Evolutionary conservation across 768 basidiomycete species (phyloP).

Genomic region (Candolleomyces eurysporus): DNA sequence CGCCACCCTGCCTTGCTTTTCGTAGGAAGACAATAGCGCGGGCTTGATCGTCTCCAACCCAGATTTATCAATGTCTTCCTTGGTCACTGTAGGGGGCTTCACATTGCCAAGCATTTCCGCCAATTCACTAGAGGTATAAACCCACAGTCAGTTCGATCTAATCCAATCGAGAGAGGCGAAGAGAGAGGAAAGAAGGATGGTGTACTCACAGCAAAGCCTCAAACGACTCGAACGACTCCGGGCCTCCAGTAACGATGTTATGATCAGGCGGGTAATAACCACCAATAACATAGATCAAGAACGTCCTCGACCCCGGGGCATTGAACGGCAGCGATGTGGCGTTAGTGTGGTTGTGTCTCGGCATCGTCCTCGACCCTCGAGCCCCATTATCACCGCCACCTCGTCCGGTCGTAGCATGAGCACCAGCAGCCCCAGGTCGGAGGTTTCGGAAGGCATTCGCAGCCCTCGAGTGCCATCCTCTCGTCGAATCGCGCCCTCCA

Average conservation of each 20-base stretch:
- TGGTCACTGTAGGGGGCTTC: conserved; percentile 79
- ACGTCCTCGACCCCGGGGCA: conserved; percentile 58
- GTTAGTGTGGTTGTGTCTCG: no score
- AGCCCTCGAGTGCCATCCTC: neutral
- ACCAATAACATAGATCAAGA: conserved; percentile 89
- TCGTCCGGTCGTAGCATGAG: conserved; percentile 10
- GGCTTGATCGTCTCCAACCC: conserved; percentile 76
- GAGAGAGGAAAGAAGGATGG: conserved; percentile 3
- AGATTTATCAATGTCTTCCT: conserved; percentile 82
- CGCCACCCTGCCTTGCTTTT: conserved; percentile 60
- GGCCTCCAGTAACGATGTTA: conserved; percentile 77
- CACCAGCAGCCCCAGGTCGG: conserved; percentile 20
- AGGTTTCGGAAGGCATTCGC: conserved; percentile 52
- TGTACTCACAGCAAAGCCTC: conserved; percentile 68
- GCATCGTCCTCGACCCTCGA: neutral
- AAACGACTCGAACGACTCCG: conserved; percentile 71
- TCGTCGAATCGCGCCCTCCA: conserved; percentile 4
- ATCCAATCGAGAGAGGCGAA: conserved; percentile 2
- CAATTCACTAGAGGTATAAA: conserved; percentile 53
- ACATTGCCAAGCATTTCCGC: conserved; percentile 80
- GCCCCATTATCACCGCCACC: conserved; percentile 17
- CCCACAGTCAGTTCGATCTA: neutral
- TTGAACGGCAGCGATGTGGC: no score
- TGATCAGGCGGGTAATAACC: conserved; percentile 94
- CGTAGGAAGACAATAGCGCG: conserved; percentile 48